A percentile compares a stretch with the other conserved stretches of the same genome.
Conservation (phyloP, 2,329 filamentous ascomycete species). For the Penicillium fuscoglaucum region DNA sequence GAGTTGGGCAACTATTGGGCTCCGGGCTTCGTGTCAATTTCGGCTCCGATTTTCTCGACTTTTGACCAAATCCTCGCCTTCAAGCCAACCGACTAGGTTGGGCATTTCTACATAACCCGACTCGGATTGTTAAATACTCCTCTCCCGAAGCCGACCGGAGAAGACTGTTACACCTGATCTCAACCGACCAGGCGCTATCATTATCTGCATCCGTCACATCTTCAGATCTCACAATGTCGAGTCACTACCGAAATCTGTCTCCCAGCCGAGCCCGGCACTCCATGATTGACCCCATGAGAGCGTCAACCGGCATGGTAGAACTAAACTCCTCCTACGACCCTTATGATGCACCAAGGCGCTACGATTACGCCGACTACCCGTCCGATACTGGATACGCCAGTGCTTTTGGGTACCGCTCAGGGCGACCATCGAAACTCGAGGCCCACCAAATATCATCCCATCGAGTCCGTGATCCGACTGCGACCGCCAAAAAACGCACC, state of each 20-base stretch:
- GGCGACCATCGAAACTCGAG: slow-evolving; percentile 32
- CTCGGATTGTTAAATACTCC: not conserved
- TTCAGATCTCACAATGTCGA: slow-evolving; percentile 30
- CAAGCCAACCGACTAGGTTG: slow-evolving; percentile 1
- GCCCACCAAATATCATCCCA: slow-evolving; percentile 36
- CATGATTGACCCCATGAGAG: slow-evolving; percentile 40
- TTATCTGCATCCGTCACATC: not conserved
- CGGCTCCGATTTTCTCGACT: not conserved
- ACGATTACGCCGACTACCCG: slow-evolving; percentile 35
- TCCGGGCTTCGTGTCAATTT: slow-evolving; percentile 1
- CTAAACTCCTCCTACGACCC: slow-evolving; percentile 37
- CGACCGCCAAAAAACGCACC: slow-evolving; percentile 36
- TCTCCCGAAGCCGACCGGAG: not conserved
- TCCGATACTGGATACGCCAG: slow-evolving; percentile 33
- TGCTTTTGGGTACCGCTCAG: slow-evolving; percentile 30
- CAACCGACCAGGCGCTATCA: not conserved
- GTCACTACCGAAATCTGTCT: slow-evolving; percentile 38
- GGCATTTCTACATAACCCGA: slow-evolving; percentile 7
- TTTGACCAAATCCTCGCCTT: not conserved
- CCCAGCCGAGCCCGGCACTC: slow-evolving; percentile 32
- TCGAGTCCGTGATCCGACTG: slow-evolving; percentile 33
- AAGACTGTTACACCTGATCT: not conserved
- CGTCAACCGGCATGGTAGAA: slow-evolving; percentile 44
- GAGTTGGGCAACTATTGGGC: slow-evolving; percentile 13
- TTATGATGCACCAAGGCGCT: slow-evolving; percentile 33